Base-by-base conservation (phyloP, 2,329 filamentous ascomycete genomes). In the Helminthosporium solani region DNA sequence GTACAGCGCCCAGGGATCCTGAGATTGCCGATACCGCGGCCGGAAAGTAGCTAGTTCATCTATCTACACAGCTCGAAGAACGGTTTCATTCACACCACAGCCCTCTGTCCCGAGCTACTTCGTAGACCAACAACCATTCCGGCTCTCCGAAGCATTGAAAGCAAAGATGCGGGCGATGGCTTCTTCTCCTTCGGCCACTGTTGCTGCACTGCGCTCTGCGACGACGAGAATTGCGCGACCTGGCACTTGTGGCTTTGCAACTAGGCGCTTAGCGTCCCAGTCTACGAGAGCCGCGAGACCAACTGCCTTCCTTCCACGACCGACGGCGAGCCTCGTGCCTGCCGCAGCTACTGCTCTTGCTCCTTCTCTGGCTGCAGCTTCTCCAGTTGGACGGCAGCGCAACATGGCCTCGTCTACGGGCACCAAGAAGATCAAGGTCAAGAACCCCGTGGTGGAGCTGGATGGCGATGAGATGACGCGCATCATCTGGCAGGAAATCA, bases 351-450 rank as follows among this genome's bases (percentile, higher is more conserved):
- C 39, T 23, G 9, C 23, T 14, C 35, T 38, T n/a, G n/a, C n/a
- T n/a, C n/a, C n/a, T n/a, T n/a, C n/a, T n/a, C n/a, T n/a, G n/a
- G n/a, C n/a, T n/a, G n/a, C n/a, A n/a, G n/a, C n/a, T n/a, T n/a
- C n/a, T n/a, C n/a, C 23, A 33, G 25, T 45, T 25, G 49, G 30
- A 45, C 60, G 57, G 49, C 57, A 58, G 52, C 55, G 58, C 54
- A 68, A 55, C 43, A 70, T 70, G 66, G 58, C 66, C 42, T 64
- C 57, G 28, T 51, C 52, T 36, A 77, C 81, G 64, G 96, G 96
- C 84, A 96, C 96, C 82, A 78, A 82, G 68, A 99, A 97, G 86
- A 97, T 97, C 82, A 94, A 95, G 83, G 94, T 99, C 79, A 91
- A 95, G 85, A 97, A 96, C 76, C 94, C 94, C 58, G 86, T 99